Base-by-base conservation (phyloP, 1,284 basidiomycete genomes). In the Xerocomus cyaneibrunnescens region DNA sequence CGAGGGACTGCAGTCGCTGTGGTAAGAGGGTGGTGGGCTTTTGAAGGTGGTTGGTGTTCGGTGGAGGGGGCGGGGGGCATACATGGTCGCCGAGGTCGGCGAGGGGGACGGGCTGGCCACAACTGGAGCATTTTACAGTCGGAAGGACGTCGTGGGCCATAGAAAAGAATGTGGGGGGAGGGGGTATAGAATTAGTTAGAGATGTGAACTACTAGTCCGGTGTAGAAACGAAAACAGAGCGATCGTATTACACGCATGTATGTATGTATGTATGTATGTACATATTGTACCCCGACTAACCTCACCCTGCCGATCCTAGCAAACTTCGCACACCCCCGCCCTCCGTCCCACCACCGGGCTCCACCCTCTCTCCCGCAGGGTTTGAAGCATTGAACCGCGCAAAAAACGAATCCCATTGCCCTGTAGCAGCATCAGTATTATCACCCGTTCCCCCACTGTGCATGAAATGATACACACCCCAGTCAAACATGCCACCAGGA, bases 401-500 rank as follows among this genome's bases (percentile, higher is more conserved):
- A 66, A 90, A 90, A 71, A 88, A 90, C 37, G 74, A 79, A 44
- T 89, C 87, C 87, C 87, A 90, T 74, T 88, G 86, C 36, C 81
- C 87, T 89, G 56, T 50, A 37, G 39, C 44, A 32, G n/a, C 31
- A 48, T 36, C 32, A 54, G 48, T 39, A 17, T 51, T 34, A 37
- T 35, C 28, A 12, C 41, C 21, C 17, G 22, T 42, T 14, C 48
- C 25, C 16, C 28, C 14, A 56, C 35, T 21, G 48, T 47, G 52
- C 44, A 41, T 43, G 8, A 50, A 48, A 52, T 28, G 6, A 37
- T 19, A 77, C 84, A 64, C 58, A 89, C 87, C 80, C 88, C 89
- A 94, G 69, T 94, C 89, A 71, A 92, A 92, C 80, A 91, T 91
- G 22, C 81, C 80, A n/a, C 83, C 84, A 14, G 92, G 92, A 42